Evolutionary conservation across 257 asterid species (phyloP).

Genomic region (Lavandula angustifolia): DNA sequence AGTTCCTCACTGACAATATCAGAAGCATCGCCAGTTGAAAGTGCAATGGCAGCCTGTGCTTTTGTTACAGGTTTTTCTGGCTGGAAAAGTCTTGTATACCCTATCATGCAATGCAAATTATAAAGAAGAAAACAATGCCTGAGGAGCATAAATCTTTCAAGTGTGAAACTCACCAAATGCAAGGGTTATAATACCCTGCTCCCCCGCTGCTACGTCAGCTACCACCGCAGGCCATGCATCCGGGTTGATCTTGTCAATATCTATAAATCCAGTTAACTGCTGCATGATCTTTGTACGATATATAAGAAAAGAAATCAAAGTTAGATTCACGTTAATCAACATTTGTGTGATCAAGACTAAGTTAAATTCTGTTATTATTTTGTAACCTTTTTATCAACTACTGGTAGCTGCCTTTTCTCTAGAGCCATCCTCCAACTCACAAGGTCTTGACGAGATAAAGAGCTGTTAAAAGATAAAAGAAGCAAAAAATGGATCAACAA

Average conservation of each 20-base stretch:
- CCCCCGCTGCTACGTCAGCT: constrained; percentile 87
- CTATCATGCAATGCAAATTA: constrained; percentile 40
- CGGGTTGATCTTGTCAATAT: constrained; percentile 82
- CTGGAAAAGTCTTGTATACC: constrained; percentile 96
- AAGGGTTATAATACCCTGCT: constrained; percentile 81
- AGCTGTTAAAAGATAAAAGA: constrained; percentile 45
- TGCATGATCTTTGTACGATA: constrained; percentile 58
- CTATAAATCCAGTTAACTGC: constrained; percentile 90
- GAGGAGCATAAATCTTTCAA: constrained; percentile 17
- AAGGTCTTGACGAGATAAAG: constrained; percentile 94
- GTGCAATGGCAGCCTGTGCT: constrained; percentile 96
- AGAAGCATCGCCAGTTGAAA: constrained; percentile 87
- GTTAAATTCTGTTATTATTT: constrained; percentile 23
- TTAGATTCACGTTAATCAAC: constrained; percentile 25
- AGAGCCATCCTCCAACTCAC: constrained; percentile 98
- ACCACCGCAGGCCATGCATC: constrained; percentile 99
- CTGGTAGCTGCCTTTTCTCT: constrained; percentile 87
- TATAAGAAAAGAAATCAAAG: constrained; percentile 23
- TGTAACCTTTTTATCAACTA: constrained; percentile 76
- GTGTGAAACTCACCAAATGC: constrained; percentile 74
- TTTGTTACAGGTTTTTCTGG: constrained; percentile 96
- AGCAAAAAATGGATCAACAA: constrained; percentile 25
- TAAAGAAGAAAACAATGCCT: constrained; percentile 21
- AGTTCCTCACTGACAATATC: constrained; percentile 86
- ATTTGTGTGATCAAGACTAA: constrained; percentile 16